A percentile compares a stretch with the other conserved stretches of the same genome.
These are phyloP conservation scores for Hypoxylon subgilvum DNA, from an alignment of 495 filamentous ascomycete genomes.

Conservation along the genomic window DNA sequence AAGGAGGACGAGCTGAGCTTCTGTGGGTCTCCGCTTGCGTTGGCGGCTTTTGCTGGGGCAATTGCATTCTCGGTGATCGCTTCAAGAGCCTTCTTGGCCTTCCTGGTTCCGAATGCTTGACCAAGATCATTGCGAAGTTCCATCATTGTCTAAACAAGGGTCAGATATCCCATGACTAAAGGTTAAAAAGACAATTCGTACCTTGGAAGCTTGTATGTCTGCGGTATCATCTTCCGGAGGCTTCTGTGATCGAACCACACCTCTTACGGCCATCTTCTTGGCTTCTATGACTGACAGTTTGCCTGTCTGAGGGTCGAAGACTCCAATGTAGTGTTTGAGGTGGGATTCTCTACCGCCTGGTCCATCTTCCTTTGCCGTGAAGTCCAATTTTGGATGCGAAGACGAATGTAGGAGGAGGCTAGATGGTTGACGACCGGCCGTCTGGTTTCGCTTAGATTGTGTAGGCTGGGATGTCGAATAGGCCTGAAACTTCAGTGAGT, in stretches of 20 bases:
- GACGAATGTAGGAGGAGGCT: constrained; percentile 80
- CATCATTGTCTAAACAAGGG: constrained; percentile 56
- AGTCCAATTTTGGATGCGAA: constrained; percentile 78
- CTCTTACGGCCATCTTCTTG: constrained; percentile 73
- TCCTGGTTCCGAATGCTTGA: constrained; percentile 90
- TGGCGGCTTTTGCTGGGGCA: constrained; percentile 44
- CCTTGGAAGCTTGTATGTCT: constrained; percentile 48
- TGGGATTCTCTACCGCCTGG: constrained; percentile 65
- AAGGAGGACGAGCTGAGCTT: constrained; percentile 62
- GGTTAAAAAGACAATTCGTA: constrained; percentile 23
- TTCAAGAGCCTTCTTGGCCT: constrained; percentile 83
- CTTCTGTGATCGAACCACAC: constrained; percentile 62
- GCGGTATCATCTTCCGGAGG: constrained; percentile 47
- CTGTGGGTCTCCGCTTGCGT: constrained; percentile 50
- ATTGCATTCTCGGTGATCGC: constrained; percentile 82
- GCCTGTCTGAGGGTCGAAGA: constrained; percentile 77
- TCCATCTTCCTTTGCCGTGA: constrained; percentile 75
- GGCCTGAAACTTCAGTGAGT: constrained; percentile 63
- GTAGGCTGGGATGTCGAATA: constrained; percentile 62
- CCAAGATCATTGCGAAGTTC: constrained; percentile 74
- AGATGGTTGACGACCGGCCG: constrained; percentile 50
- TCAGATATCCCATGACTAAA: constrained; percentile 26
- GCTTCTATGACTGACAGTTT: constrained; percentile 77
- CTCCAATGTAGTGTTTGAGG: constrained; percentile 84
- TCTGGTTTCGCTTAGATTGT: constrained; percentile 46